Base-by-base conservation (phyloP, 306 rosid genomes). In the Citrullus colocynthis region DNA sequence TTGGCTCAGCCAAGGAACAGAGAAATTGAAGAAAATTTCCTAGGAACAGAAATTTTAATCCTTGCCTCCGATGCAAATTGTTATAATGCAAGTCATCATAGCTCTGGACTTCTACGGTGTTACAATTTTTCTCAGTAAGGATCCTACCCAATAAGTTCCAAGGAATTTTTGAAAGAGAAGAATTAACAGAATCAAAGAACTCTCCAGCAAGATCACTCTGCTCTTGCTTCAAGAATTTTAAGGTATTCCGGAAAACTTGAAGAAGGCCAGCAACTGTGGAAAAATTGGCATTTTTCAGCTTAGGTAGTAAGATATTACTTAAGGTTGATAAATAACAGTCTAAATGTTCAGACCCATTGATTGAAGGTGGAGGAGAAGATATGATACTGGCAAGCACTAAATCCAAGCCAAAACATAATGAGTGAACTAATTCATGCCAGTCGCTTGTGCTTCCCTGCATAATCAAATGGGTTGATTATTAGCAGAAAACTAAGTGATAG, bases 21-120 rank as follows among this genome's bases (percentile, higher is more conserved):
- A 92, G 86, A 56, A 91, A 83, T 88, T 89, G 97, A 79, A 90
- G 80, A 82, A 89, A 88, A 82, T 77, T 84, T 74, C 97, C 98
- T 36, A 90, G 86, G 85, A 92, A 92, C 81, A 83, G 78, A 82
- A 76, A 67, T 48, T 75, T 65, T 69, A 74, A 81, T 77, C 80
- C 84, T 55, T 63, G 70, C 79, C 84, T 69, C 60, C 21, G 78
- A 79, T 83, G 16, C 17, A 65, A 66, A 73, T 48, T 62, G 18
- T 76, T 24, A 20, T 34, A 69, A 79, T 36, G 45, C 14, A 30
- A 48, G 56, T 32, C 78, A 84, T 86, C 86, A 4, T 18, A 54
- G 30, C 75, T 20, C 66, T 79, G 80, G 37, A 75, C 64, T 70
- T 85, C 83, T 41, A 69, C 78, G 67, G 42, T 49, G 56, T 69